Evolutionary conservation across 1,284 basidiomycete genomes (phyloP).

Genomic region (Puccinia brachypodii): DNA sequence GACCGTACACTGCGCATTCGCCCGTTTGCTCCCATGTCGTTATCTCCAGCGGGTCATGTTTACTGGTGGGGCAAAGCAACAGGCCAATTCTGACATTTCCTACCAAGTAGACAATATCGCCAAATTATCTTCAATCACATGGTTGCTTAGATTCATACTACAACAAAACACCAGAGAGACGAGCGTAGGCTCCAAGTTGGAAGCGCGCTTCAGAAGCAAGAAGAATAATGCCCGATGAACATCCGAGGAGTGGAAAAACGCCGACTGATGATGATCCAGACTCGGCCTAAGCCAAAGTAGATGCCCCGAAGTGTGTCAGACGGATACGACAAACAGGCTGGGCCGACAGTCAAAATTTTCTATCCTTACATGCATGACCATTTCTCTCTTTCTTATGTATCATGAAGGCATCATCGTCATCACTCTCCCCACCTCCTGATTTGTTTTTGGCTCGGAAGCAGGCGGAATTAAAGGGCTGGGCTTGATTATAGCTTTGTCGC

Average conservation of each 20-base stretch:
- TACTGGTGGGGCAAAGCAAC: not conserved
- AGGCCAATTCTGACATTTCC: not conserved
- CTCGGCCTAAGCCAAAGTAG: no score
- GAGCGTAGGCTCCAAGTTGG: not conserved
- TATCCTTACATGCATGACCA: conserved; percentile 33
- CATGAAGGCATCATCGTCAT: conserved; percentile 42
- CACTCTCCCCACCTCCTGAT: conserved; percentile 31
- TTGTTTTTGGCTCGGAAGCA: not conserved
- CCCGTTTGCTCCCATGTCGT: not conserved
- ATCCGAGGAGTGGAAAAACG: not conserved
- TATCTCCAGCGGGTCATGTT: conserved; percentile 17
- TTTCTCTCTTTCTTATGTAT: conserved; percentile 26
- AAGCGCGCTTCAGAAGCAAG: not conserved
- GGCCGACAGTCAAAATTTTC: conserved; percentile 45
- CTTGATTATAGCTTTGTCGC: conserved; percentile 21
- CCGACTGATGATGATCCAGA: not conserved
- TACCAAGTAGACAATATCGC: not conserved
- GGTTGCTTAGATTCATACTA: not conserved
- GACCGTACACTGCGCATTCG: conserved; percentile 1
- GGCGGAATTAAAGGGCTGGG: conserved; percentile 44
- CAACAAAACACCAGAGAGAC: not conserved
- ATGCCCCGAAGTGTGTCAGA: no score
- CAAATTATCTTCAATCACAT: not conserved
- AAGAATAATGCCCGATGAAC: not conserved
- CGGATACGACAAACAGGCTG: conserved; percentile 31